Evolutionary conservation across 1,284 basidiomycete genomes (phyloP).

Genomic region (Vanrija sp.): DNA sequence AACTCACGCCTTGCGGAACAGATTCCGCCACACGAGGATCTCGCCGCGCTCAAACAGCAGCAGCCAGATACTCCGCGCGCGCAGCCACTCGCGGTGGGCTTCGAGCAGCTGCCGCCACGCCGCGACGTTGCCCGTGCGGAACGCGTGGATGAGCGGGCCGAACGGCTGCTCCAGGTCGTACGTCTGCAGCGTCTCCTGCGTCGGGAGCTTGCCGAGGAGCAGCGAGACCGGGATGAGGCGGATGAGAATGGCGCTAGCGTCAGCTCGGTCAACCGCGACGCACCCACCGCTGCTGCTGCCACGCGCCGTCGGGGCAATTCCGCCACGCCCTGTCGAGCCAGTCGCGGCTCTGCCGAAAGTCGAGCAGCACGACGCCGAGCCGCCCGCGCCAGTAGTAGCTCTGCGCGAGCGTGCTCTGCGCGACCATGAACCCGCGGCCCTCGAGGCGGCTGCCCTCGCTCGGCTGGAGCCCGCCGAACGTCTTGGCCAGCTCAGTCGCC

Average conservation of each 20-base stretch:
- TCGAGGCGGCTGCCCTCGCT: conserved; percentile 30
- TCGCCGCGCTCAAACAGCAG: conserved; percentile 49
- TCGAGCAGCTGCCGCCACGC: conserved; percentile 40
- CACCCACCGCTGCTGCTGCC: conserved; percentile 35
- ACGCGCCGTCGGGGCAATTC: conserved; percentile 24
- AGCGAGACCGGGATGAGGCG: conserved; percentile 47
- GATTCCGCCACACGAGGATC: conserved; percentile 49
- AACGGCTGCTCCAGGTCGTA: conserved; percentile 43
- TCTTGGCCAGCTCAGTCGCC: conserved; percentile 30
- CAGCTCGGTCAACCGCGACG: background rate
- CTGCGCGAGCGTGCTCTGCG: conserved; percentile 30
- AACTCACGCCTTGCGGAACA: conserved; percentile 47
- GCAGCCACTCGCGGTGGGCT: conserved; percentile 43
- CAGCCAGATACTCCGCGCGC: conserved; percentile 45
- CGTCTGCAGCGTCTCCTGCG: conserved; percentile 23
- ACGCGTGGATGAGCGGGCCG: conserved; percentile 42
- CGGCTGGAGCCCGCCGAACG: conserved; percentile 27
- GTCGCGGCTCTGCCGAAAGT: conserved; percentile 28
- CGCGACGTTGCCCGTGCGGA: conserved; percentile 41
- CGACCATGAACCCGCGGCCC: conserved; percentile 18
- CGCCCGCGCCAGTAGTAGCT: conserved; percentile 45
- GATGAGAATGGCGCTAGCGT: conserved; percentile 47
- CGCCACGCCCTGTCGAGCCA: conserved; percentile 40
- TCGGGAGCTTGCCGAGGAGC: conserved; percentile 44
- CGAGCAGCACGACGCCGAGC: conserved; percentile 35